Evolutionary conservation across 495 filamentous ascomycete species (phyloP).

Genomic region (Aspergillus diversus): DNA sequence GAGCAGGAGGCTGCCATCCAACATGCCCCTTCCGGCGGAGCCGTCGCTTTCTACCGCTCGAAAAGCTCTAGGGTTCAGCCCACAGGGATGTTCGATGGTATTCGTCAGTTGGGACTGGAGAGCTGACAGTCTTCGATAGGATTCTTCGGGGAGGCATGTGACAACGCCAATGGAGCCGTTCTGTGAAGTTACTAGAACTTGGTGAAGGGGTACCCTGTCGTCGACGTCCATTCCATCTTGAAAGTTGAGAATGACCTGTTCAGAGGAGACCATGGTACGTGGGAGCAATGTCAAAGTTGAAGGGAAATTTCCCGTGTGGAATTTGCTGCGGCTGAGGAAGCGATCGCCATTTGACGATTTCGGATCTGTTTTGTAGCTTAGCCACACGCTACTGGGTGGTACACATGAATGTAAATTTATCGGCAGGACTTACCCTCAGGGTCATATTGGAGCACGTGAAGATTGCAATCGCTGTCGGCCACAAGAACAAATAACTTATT

Average conservation of each 20-base stretch:
- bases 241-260: conserved; percentile 36
- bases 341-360: conserved; percentile 88
- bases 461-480: conserved; percentile 79
- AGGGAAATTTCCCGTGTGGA: conserved; percentile 80
- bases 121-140: conserved; percentile 82
- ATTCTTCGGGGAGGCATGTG: conserved; percentile 73
- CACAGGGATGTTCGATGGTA: conserved; percentile 73
- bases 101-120: conserved; percentile 78
- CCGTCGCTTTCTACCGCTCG: conserved; percentile 57
- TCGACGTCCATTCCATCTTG: conserved; percentile 47
- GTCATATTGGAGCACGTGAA: conserved; percentile 91
- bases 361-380: conserved; percentile 64
- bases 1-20: conserved; percentile 64
- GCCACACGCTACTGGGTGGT: not conserved
- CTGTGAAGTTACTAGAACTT: conserved; percentile 69
- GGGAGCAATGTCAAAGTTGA: conserved; percentile 77
- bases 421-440: conserved; percentile 68
- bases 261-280: conserved; percentile 55
- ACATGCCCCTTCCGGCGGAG: conserved; percentile 57
- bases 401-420: not conserved
- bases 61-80: conserved; percentile 81
- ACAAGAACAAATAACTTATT: conserved; percentile 81
- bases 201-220: conserved; percentile 38
- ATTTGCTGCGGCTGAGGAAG: conserved; percentile 82
- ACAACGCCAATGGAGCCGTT: conserved; percentile 78